phyloP scores from a whole-genome alignment of 371 early-diverging fungal species.

The Mortierella sp. region DNA sequence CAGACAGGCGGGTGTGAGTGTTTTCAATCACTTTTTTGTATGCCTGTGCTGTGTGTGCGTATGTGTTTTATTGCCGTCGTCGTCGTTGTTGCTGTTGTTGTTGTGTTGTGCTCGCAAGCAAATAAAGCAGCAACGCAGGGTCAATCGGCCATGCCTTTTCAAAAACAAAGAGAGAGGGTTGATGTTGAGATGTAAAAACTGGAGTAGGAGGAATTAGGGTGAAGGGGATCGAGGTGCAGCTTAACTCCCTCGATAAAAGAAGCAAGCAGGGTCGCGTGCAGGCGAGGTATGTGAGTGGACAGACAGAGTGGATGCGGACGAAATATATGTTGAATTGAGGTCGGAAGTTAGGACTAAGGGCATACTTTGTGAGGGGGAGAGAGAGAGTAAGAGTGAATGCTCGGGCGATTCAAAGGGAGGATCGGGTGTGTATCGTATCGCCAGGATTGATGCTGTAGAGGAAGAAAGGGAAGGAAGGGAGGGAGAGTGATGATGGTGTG shows the following conservation, averaged over 20 bases:
- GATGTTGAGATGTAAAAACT: neutral
- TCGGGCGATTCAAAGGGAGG: conserved; percentile 11
- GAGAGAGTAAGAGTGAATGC: neutral
- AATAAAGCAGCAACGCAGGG: neutral
- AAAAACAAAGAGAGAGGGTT: neutral
- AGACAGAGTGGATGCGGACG: neutral
- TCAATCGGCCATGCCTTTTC: neutral
- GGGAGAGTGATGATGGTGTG: neutral
- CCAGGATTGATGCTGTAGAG: neutral
- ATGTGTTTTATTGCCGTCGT: neutral
- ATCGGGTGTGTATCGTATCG: neutral
- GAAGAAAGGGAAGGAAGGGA: neutral
- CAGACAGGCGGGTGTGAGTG: neutral
- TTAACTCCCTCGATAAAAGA: neutral
- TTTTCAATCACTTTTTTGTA: neutral
- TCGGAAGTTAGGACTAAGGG: neutral
- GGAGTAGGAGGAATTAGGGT: neutral
- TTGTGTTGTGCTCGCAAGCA: neutral
- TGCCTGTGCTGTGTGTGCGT: neutral
- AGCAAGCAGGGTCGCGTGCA: conserved; percentile 6
- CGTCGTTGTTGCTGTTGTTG: neutral
- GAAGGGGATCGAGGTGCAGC: conserved; percentile 8
- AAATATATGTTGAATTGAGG: no score
- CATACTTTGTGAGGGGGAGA: conserved; percentile 5
- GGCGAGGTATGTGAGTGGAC: neutral